These are phyloP conservation scores for Metarhizium album DNA, from an alignment of 2,329 filamentous ascomycete genomes.

Conservation along the genomic window DNA sequence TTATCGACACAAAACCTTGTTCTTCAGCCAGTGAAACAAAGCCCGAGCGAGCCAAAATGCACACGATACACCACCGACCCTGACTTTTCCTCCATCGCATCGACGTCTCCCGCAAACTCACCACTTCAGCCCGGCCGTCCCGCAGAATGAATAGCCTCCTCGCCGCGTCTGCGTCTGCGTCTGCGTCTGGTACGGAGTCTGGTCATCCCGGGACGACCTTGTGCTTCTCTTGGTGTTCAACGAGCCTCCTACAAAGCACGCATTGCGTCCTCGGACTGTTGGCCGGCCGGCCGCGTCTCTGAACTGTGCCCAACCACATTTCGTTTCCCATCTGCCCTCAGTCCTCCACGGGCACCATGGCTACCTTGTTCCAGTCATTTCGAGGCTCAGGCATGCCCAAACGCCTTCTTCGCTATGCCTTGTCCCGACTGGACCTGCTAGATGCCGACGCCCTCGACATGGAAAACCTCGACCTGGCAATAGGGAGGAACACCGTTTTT, in stretches of 20 bases:
- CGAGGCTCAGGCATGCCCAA: slow-evolving; percentile 70
- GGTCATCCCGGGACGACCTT: slow-evolving; percentile 20
- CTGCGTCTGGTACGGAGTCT: slow-evolving; percentile 23
- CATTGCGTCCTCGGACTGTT: not conserved
- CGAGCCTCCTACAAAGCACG: slow-evolving; percentile 1
- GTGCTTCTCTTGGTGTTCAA: slow-evolving; percentile 3
- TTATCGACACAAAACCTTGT: not conserved
- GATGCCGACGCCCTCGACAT: slow-evolving; percentile 80
- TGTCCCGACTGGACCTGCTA: slow-evolving; percentile 74
- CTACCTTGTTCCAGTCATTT: slow-evolving; percentile 58
- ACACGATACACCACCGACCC: not conserved
- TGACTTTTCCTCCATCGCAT: not conserved
- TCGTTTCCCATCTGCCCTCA: not conserved
- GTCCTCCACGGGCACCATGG: slow-evolving; percentile 41
- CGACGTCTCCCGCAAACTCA: not conserved
- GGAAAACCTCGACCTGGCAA: slow-evolving; percentile 72
- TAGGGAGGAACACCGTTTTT: slow-evolving; percentile 71
- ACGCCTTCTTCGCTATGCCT: slow-evolving; percentile 74
- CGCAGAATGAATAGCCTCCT: slow-evolving; percentile 22
- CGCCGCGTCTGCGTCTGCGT: slow-evolving; percentile 1
- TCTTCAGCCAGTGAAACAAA: not conserved
- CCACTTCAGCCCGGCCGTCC: slow-evolving; percentile 7
- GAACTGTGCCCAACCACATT: not conserved
- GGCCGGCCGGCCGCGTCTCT: no score
- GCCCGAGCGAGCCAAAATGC: not conserved